Conservation (phyloP, 805 yeast species). For the Hanseniaspora occidentalis region DNA sequence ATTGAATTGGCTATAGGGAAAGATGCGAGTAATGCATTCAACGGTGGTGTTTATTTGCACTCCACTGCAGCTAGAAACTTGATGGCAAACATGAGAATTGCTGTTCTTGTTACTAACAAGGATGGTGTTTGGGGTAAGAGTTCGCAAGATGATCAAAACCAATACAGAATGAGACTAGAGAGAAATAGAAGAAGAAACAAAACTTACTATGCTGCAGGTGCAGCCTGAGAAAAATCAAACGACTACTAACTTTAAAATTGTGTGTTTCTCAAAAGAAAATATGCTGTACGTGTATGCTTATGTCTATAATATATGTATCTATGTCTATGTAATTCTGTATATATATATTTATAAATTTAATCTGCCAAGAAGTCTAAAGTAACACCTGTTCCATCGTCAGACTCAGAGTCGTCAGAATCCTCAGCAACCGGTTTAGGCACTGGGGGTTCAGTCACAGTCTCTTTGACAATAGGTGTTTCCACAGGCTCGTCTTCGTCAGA, state of each 20-base stretch:
- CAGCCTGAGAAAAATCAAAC: constrained; percentile 15
- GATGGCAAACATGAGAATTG: constrained; percentile 87
- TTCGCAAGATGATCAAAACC: constrained; percentile 7
- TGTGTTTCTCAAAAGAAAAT: too few relatives aligned
- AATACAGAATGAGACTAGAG: constrained; percentile 10
- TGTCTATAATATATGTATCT: neutral
- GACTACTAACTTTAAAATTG: too few relatives aligned
- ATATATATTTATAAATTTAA: constrained; percentile 5
- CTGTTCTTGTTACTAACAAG: constrained; percentile 59
- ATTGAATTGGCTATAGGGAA: constrained; percentile 75
- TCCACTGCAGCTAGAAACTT: constrained; percentile 88
- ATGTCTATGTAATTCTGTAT: constrained; percentile 3
- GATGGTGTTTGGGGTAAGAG: constrained; percentile 17
- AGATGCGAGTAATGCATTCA: constrained; percentile 89
- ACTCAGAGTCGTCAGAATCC: constrained; percentile 1
- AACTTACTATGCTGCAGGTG: constrained; percentile 19
- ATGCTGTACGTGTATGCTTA: too few relatives aligned
- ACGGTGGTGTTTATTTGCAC: constrained; percentile 89
- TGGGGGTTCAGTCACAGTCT: neutral
- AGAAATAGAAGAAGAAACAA: constrained; percentile 11
- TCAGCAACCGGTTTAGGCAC: too few relatives aligned
- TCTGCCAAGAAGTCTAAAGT: constrained; percentile 15
- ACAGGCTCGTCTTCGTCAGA: constrained; percentile 2
- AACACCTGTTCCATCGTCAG: constrained; percentile 15
- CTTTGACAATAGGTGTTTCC: neutral